These are phyloP conservation scores for Chalciporus sp. DNA, from an alignment of 1,284 basidiomycete species.

Conservation along the genomic window DNA sequence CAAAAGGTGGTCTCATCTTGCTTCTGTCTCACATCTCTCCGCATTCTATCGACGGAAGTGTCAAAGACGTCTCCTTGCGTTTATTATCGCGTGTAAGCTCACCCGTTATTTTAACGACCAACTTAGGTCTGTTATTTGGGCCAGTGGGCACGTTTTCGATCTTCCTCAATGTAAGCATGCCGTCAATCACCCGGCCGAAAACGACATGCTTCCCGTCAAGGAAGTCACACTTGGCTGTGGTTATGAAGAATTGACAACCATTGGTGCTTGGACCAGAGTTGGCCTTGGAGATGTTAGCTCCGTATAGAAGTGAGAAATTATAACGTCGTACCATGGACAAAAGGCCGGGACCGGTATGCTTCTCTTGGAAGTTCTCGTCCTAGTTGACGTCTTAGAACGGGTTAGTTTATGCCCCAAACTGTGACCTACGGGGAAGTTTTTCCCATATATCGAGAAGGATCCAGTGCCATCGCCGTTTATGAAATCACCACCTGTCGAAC, in stretches of 20 bases:
- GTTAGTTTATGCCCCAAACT: not conserved
- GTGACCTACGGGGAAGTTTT: conserved; percentile 76
- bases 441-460: conserved; percentile 92
- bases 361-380: conserved; percentile 95
- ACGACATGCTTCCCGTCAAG: conserved; percentile 94
- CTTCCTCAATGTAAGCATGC: conserved; percentile 89
- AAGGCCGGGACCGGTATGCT: conserved; percentile 84
- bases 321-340: conserved; percentile 73
- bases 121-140: conserved; percentile 81
- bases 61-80: not conserved
- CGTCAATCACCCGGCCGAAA: conserved; percentile 88
- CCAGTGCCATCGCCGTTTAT: conserved; percentile 92
- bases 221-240: conserved; percentile 91
- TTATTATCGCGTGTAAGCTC: conserved; percentile 26
- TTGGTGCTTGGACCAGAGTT: conserved; percentile 94
- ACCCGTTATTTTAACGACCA: conserved; percentile 86
- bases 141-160: conserved; percentile 95
- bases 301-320: not conserved
- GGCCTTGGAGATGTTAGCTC: conserved; percentile 52
- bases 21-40: conserved; percentile 31
- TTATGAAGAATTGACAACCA: conserved; percentile 98
- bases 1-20: not conserved
- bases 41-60: conserved; percentile 23
- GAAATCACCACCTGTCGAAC: conserved; percentile 76
- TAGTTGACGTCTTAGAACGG: conserved; percentile 32